Evolutionary conservation across 2,329 filamentous ascomycete species (phyloP), one percentile per base, ranked within the genome.

Genomic region (Cytospora piceae): DNA sequence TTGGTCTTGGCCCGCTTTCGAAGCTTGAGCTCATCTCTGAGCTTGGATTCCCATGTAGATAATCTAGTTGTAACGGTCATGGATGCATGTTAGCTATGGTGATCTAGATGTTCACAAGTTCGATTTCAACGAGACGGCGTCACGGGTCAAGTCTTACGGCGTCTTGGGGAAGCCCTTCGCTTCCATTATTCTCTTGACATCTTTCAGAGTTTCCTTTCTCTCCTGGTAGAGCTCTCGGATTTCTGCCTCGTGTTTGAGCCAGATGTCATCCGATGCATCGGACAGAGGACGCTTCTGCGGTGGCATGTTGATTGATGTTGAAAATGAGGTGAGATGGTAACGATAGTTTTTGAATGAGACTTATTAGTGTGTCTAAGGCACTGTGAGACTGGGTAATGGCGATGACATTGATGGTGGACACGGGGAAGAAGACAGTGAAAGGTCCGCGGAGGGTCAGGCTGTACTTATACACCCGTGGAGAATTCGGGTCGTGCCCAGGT

Each of bases 1-100:
- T 20, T 14, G 2, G 37, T 24, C 37, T 46, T 59, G 17, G 20
- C 27, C 57, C 42, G 49, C 29, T 59, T 59, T 11, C 37, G 57
- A 59, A 59, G 34, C 3, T 20, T 17, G 7, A 59, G 37, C n/a
- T 59, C 29, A 49, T 24, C 57, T 11, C 34, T 59, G 57, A 59
- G 57, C 42, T 59, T 59, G 14, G 57, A 49, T n/a, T 49, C 57
- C 37, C 42, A 59, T n/a, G 57, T 46, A 8, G 57, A 59, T 7
- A 59, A 14, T 14, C 57, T 59, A 12, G 27, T 32, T 12, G 15
- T 3, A 20, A 31, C 9, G 20, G n/a, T n/a, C 5, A 11, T 51
- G 57, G 15, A 12, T 15, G 4, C 14, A 32, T 8, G 15, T n/a
- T 11, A 59, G 6, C 20, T 46, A 6, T 14, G 8, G 32, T 14